phyloP scores from a whole-genome alignment of 257 asterid species.

The Ilex aquifolium region DNA sequence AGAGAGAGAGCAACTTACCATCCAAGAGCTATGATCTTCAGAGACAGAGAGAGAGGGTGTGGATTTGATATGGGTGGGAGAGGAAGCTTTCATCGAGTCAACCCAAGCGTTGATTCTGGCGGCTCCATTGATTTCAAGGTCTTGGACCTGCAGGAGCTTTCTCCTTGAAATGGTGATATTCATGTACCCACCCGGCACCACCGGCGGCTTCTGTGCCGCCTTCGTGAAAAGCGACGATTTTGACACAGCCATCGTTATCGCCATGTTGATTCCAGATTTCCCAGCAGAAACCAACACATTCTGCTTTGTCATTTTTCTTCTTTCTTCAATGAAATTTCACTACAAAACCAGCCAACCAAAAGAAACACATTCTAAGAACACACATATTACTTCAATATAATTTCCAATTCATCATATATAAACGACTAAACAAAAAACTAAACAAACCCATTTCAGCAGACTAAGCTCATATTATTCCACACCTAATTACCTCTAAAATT shows the following conservation, averaged over 20 bases:
- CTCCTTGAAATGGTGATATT: conserved; percentile 44
- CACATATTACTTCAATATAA: too few relatives aligned
- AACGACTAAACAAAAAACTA: too few relatives aligned
- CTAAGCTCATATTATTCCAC: too few relatives aligned
- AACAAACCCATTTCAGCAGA: too few relatives aligned
- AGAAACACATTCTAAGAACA: not conserved
- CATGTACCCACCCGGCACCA: conserved; percentile 34
- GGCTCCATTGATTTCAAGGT: conserved; percentile 45
- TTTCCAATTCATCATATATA: too few relatives aligned
- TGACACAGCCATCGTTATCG: conserved; percentile 46
- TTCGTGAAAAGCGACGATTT: conserved; percentile 34
- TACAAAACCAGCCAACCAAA: not conserved
- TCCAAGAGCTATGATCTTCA: conserved; percentile 52
- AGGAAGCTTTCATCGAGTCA: conserved; percentile 83
- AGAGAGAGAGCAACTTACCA: conserved; percentile 24
- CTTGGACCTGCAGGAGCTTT: conserved; percentile 37
- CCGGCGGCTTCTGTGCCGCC: conserved; percentile 69
- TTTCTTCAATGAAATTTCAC: not conserved
- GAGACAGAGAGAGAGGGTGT: conserved; percentile 22
- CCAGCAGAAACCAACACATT: conserved; percentile 67
- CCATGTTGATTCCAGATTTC: conserved; percentile 34
- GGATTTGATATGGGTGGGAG: conserved; percentile 67
- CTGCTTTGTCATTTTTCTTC: conserved; percentile 36
- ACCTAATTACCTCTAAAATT: too few relatives aligned
- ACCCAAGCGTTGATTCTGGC: conserved; percentile 62